Conservation (phyloP, 305 asterid genomes). For the Ilex paraguariensis region DNA sequence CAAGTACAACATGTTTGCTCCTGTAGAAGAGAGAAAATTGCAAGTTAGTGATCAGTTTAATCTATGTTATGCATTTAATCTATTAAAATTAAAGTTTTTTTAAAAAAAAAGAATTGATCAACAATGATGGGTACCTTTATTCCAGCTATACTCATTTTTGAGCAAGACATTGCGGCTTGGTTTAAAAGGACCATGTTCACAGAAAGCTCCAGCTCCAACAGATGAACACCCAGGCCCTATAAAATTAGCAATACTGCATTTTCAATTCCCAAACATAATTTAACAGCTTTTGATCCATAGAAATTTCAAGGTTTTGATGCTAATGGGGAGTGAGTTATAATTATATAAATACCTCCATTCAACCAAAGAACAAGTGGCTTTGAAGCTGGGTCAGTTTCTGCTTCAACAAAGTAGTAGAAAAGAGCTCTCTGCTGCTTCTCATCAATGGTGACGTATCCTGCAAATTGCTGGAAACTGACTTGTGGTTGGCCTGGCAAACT, state of each 20-base stretch:
- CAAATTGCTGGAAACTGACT: neutral
- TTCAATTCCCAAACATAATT: neutral
- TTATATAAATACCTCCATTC: neutral
- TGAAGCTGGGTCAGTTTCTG: neutral
- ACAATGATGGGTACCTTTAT: neutral
- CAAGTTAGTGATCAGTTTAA: neutral
- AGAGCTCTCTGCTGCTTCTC: neutral
- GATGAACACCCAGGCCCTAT: neutral
- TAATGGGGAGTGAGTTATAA: neutral
- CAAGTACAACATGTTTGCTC: neutral
- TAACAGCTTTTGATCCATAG: neutral
- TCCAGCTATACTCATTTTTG: neutral
- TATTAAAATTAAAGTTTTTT: no score
- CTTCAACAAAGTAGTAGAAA: neutral
- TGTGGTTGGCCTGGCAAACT: no score
- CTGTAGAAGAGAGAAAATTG: neutral
- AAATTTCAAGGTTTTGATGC: neutral
- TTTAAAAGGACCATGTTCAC: neutral
- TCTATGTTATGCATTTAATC: no score
- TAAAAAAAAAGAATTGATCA: no score
- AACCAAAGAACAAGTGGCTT: no score
- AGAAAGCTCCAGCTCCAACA: neutral
- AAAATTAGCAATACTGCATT: no score
- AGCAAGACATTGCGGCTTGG: neutral
- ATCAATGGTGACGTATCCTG: neutral